Evolutionary conservation across 1,284 basidiomycete species (phyloP), one percentile per base, ranked within the genome.

Genomic region (Pascua guehoae): DNA sequence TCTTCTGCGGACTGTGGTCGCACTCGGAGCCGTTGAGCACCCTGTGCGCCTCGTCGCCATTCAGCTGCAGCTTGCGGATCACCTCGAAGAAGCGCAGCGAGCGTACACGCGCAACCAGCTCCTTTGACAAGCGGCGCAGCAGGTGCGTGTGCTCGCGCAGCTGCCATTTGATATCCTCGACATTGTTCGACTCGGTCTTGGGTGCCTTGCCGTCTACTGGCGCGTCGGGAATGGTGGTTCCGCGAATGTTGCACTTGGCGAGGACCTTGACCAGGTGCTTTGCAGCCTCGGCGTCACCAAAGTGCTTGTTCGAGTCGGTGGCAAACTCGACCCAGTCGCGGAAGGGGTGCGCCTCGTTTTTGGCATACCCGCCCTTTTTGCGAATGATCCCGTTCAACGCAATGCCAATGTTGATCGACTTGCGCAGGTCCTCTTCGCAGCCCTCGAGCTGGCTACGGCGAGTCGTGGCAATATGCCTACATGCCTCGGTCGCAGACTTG

Each of bases 11-110:
- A 77, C 77, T 47, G 82, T 78, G 69, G 24, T 56, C 57, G 49
- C 73, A 71, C 45, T 56, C 65, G 11, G 70, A 71, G 9, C 57
- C 55, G 44, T 66, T 65, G 5, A 68, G 58, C 10, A 66, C 64
- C 1, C 54, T 58, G 38, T 43, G 52, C 7, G 67, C 70, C 83
- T 85, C 42, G 69, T 77, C 49, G 82, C 84, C 80, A 64, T 89
- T 85, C 65, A 84, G 87, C 71, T 95, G 91, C 42, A 93, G 80
- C 68, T 92, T 88, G 49, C 92, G 88, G 38, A 95, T 89, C 49
- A 89, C 87, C 7, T 85, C 88, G 78, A 95, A 95, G 79, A 91
- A 95, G 42, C 91, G 87, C 37, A 91, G 80, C 0, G 91, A 94
- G 38, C 91, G 86, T 43, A 91, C 85, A 49, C 91, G 87, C 38